A percentile compares a stretch with the other conserved stretches of the same genome.
Evolutionary conservation across 768 basidiomycete genomes (phyloP).

Genomic region (Mycena floridula): DNA sequence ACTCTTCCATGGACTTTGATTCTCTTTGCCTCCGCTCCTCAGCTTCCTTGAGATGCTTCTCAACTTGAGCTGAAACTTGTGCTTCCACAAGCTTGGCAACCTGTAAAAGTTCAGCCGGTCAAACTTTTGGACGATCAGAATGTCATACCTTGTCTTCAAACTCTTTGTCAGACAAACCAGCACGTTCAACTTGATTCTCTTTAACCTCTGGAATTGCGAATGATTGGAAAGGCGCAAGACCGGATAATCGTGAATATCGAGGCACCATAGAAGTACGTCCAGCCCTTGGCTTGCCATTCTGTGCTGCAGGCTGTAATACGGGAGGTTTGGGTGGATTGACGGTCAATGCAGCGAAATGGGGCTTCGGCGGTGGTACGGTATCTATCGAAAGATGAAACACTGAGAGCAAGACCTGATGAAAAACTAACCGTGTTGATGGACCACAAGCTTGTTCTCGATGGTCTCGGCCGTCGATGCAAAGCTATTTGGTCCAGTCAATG

Average conservation of each 20-base stretch:
- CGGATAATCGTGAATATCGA: background rate
- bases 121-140: conserved; percentile 1
- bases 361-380: conserved; percentile 50
- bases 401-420: conserved; percentile 2
- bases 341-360: conserved; percentile 57
- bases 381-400: conserved; percentile 29
- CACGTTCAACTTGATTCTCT: background rate
- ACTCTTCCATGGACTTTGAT: too few relatives aligned
- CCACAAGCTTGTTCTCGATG: conserved; percentile 73
- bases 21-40: too few relatives aligned
- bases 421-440: conserved; percentile 67
- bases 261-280: conserved; percentile 2
- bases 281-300: conserved; percentile 2
- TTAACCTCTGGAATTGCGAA: background rate
- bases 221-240: background rate
- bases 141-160: conserved; percentile 65
- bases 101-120: conserved; percentile 24
- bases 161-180: conserved; percentile 57
- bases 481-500: conserved; percentile 20
- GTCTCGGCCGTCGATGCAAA: conserved; percentile 85
- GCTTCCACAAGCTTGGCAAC: conserved; percentile 70
- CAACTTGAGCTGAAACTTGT: too few relatives aligned
- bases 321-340: conserved; percentile 34
- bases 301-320: conserved; percentile 10
- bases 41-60: too few relatives aligned